Base-by-base conservation (phyloP, 1,284 basidiomycete species). In the Malassezia psittaci region DNA sequence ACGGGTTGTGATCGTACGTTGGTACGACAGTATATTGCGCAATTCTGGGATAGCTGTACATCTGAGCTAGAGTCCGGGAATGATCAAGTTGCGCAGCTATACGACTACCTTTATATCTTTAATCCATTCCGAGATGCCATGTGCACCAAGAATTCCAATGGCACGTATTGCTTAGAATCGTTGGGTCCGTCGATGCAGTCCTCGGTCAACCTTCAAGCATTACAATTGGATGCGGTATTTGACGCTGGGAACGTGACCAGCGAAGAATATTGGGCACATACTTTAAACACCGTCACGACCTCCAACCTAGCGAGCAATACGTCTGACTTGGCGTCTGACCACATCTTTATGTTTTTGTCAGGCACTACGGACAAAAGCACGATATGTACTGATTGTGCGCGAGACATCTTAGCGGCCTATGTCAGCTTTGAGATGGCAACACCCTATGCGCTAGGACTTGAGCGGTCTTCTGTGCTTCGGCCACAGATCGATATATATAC, bases 281-380 rank as follows among this genome's bases (percentile, higher is more conserved):
- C 51, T 16, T 2, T 50, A 16, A 13, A 41, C 12, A 33, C 48
- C n/a, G 38, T 56, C 10, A 41, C 52, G 5, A 37, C 34, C 9
- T 42, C 33, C 19, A 19, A 34, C 18, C 5, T 32, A 4, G 10
- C 21, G 12, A 16, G 34, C 19, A 33, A 36, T 1, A 18, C 21
- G 39, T 15, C 36, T 15, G 29, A 13, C 11, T 19, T 33, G 19
- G 7, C 8, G 6, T 12, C 48, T 34, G 34, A 37, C 43, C 57
- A 65, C 42, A 59, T 61, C 43, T 66, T 64, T 36, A 45, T 66
- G 19, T 66, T 66, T 54, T 51, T 66, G 38, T 48, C 59, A n/a
- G 54, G 51, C 9, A 36, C n/a, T 4, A 44, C 54, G 12, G 16
- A 51, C 13, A 51, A 53, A 32, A 43, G 42, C 35, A 46, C 54